Base-by-base conservation (phyloP, 2,329 filamentous ascomycete species). In the Curvularia verruculosa region DNA sequence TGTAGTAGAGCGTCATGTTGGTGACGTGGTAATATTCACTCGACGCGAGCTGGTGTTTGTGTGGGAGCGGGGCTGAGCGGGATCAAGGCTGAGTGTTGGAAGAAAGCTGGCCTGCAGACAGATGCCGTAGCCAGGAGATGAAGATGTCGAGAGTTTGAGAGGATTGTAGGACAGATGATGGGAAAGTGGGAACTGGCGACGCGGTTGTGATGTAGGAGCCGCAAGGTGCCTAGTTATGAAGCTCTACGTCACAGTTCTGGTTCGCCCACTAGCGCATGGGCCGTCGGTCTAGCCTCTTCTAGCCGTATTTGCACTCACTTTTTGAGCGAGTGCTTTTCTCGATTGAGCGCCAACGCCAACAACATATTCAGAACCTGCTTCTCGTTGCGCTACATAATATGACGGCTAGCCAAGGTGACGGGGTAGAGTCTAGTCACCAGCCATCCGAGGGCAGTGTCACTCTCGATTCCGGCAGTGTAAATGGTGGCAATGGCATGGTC, bases 1-100 rank as follows among this genome's bases (percentile, higher is more conserved):
- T 87, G 81, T 87, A 88, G 79, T 89, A 89, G 73, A 89, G 85
- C 73, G 86, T 89, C 86, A 89, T 89, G 65, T 69, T 84, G 78
- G 75, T 76, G 71, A 67, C 65, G 61, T 75, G 66, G 59, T 68
- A 66, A 58, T 63, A 53, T 66, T 60, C 49, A 61, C 55, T 56
- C 44, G 50, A 45, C 26, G 51, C 45, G 52, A 53, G 56, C 59
- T 58, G 58, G 56, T 52, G 58, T 63, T 63, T 65, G 59, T 65
- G 61, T 68, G 55, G 52, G 55, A 48, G 67, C 59, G 68, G 63
- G 65, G 63, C 66, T 61, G 66, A 45, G 55, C 48, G 37, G 39
- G 37, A 45, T 41, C 46, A 53, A 47, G 43, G 51, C 40, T 44
- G 34, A 44, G 52, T 39, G 36, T 21, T 13, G 34, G 39, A 50